Evolutionary conservation across 257 asterid genomes (phyloP), one percentile per base, ranked within the genome.

Genomic region (Linaria vulgaris): DNA sequence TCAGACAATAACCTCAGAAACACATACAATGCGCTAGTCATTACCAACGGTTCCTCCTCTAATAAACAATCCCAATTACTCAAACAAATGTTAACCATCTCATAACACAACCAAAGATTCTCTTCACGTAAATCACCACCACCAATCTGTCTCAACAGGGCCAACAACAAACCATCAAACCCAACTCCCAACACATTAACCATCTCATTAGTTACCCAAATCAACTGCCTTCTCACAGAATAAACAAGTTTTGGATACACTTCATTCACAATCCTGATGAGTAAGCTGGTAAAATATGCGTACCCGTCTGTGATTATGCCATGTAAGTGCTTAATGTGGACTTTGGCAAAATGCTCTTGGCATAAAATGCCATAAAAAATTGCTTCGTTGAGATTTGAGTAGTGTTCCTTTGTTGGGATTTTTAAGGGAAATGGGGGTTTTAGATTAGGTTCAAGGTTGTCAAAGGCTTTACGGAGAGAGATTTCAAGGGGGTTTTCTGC

Each of bases 271-370:
- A 88, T 64, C 63, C 61, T 80, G 66, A 68, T 74, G 56, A 88
- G 82, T 63, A 74, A 44, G 69, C 78, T 71, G 6, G 90, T 88
- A 78, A 86, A 88, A 41, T 73, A 79, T 56, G 56, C 69, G 27
- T 74, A 88, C 8, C 94, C 98, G 67, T 91, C 96, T 1, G 84
- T 70, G 14, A 79, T 45, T 20, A 84, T 66, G 17, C 83, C 94
- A 30, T 91, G 95, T 24, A 91, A 72, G 69, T 84, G 96, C 78
- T 88, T 88, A 25, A 86, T 70, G 72, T 83, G 95, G 37, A 86
- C 72, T 65, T 70, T 70, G 20, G 77, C 79, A 43, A 72, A 73
- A 15, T 77, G 76, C 69, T 86, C 71, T 48, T 91, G 88, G 59
- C 74, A 59, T 25, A 88, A 61, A 74, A 86, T 63, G 52, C 81